Conservation (phyloP, 352 stramenopile species). For the Phytophthora brassicae region DNA sequence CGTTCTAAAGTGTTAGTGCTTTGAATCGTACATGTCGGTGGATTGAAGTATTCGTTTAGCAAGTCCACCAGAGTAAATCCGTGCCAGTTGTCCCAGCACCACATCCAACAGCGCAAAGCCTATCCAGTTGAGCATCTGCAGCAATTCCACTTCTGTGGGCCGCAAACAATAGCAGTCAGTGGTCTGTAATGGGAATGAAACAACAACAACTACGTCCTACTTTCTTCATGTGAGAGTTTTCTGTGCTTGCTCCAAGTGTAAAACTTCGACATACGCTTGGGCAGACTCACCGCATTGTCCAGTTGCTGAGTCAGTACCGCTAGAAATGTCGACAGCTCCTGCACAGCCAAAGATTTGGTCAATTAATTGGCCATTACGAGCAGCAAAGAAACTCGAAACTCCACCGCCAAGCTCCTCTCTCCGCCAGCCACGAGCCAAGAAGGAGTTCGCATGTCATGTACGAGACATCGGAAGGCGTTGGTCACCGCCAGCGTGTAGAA, state of each 20-base stretch:
- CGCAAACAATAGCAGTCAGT: neutral
- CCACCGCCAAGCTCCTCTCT: conserved; percentile 41
- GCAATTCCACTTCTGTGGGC: conserved; percentile 23
- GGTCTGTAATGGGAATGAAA: no score
- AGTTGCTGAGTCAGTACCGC: conserved; percentile 38
- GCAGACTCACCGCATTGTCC: conserved; percentile 31
- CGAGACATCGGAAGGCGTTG: conserved; percentile 8
- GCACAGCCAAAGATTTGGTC: conserved; percentile 12
- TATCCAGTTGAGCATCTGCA: conserved; percentile 41
- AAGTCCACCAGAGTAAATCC: conserved; percentile 14
- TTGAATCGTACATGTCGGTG: conserved; percentile 15
- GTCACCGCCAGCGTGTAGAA: conserved; percentile 26
- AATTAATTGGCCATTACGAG: neutral
- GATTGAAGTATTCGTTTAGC: conserved; percentile 9
- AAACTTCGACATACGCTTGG: conserved; percentile 25
- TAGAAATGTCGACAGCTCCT: conserved; percentile 50
- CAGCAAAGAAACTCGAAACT: neutral
- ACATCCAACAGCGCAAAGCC: conserved; percentile 39
- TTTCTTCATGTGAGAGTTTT: conserved; percentile 33
- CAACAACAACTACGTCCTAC: conserved; percentile 16
- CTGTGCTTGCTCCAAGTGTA: conserved; percentile 26
- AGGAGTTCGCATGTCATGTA: conserved; percentile 20
- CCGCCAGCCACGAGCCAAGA: conserved; percentile 26
- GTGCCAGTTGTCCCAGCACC: conserved; percentile 21
- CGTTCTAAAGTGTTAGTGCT: no score